Conservation (phyloP, 2,329 filamentous ascomycete species). For the Didymella lethalis region DNA sequence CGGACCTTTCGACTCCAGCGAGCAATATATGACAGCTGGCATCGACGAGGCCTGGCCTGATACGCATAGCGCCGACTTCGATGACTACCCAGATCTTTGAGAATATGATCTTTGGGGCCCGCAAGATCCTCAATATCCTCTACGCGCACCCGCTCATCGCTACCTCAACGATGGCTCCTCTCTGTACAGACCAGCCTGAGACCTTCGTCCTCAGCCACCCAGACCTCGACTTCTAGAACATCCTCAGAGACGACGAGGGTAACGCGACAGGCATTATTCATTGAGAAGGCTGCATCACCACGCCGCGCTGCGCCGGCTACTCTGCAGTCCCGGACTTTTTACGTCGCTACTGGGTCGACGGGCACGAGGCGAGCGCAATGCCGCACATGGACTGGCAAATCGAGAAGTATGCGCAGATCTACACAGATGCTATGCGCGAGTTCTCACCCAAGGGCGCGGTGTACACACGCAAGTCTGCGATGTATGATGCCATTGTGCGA, state of each 20-base stretch:
- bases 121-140: neutral
- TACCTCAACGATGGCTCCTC: neutral
- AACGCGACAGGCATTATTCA: neutral
- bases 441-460: neutral
- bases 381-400: conserved; percentile 1
- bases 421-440: neutral
- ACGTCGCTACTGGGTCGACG: neutral
- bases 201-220: neutral
- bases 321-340: neutral
- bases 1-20: neutral
- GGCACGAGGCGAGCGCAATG: neutral
- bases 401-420: neutral
- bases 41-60: neutral
- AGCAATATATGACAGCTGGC: neutral
- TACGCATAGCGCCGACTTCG: neutral
- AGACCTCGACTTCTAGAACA: neutral
- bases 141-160: neutral
- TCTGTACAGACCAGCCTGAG: neutral
- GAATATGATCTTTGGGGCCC: neutral
- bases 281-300: neutral
- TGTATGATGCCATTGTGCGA: neutral
- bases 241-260: neutral
- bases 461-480: neutral
- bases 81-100: neutral
- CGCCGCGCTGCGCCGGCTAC: neutral